Evolutionary conservation across 768 basidiomycete genomes (phyloP).

Genomic region (Lentinula sp.): DNA sequence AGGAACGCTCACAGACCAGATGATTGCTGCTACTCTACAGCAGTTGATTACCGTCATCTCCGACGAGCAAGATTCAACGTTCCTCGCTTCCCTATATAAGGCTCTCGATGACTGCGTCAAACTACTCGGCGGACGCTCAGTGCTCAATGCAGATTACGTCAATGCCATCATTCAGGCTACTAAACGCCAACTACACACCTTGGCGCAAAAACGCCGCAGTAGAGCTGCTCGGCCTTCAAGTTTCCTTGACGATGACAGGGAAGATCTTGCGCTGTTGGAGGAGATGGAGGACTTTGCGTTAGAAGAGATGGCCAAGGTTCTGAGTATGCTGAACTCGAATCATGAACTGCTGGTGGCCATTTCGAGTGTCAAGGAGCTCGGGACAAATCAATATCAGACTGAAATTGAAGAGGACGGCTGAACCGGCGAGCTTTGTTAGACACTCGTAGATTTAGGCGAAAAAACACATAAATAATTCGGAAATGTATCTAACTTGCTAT

Average conservation of each 20-base stretch:
- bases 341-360: constrained; percentile 64
- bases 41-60: constrained; percentile 59
- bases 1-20: constrained; percentile 56
- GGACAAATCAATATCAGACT: constrained; percentile 44
- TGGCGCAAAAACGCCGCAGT: constrained; percentile 64
- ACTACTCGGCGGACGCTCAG: constrained; percentile 48
- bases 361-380: constrained; percentile 66
- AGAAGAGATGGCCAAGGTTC: constrained; percentile 71
- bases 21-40: constrained; percentile 63
- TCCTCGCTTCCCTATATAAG: constrained; percentile 72
- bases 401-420: constrained; percentile 19
- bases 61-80: constrained; percentile 68
- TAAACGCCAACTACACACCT: constrained; percentile 58
- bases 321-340: constrained; percentile 46
- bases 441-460: too few species aligned
- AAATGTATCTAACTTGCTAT: background rate
- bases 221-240: constrained; percentile 33
- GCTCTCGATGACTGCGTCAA: constrained; percentile 58
- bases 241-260: constrained; percentile 41
- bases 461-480: too few species aligned
- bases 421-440: background rate
- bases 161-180: constrained; percentile 60
- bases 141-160: constrained; percentile 48
- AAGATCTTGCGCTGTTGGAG: constrained; percentile 67
- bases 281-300: constrained; percentile 81